These are phyloP conservation scores for Carex parvula DNA, from an alignment of 176 grass and related monocot genomes.

Conservation along the genomic window DNA sequence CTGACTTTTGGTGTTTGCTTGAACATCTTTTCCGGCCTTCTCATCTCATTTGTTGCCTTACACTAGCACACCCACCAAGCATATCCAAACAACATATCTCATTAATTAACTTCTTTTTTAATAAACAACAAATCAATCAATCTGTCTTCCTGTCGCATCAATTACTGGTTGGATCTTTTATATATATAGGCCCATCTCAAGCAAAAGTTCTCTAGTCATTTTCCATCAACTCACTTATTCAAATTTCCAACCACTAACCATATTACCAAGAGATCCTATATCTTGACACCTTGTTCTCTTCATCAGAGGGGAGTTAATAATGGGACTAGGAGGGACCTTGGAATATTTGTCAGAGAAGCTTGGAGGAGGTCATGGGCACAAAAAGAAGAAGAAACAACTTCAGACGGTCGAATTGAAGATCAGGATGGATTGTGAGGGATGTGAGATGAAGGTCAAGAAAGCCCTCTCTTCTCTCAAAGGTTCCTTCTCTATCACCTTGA, in stretches of 20 bases:
- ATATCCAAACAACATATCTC: background rate
- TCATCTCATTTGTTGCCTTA: background rate
- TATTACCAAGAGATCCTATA: background rate
- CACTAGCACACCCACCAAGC: background rate
- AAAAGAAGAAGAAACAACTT: conserved; percentile 48
- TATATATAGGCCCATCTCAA: background rate
- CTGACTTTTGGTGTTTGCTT: background rate
- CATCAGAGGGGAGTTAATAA: background rate
- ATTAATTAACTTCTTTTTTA: background rate
- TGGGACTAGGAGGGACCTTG: conserved; percentile 43
- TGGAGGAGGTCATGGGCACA: conserved; percentile 35
- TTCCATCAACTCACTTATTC: background rate
- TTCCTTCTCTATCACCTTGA: background rate
- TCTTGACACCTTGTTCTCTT: background rate
- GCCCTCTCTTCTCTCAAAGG: conserved; percentile 57
- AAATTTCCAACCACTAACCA: background rate
- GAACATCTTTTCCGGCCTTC: background rate
- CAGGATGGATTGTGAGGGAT: conserved; percentile 76
- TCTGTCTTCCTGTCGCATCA: background rate
- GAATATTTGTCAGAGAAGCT: conserved; percentile 48
- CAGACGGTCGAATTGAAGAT: conserved; percentile 68
- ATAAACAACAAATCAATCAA: background rate
- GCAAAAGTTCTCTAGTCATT: conserved; percentile 16
- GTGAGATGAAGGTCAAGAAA: conserved; percentile 65
- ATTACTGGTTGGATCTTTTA: background rate